Base-by-base conservation (phyloP, 2,329 filamentous ascomycete species). In the Exophiala sp. region DNA sequence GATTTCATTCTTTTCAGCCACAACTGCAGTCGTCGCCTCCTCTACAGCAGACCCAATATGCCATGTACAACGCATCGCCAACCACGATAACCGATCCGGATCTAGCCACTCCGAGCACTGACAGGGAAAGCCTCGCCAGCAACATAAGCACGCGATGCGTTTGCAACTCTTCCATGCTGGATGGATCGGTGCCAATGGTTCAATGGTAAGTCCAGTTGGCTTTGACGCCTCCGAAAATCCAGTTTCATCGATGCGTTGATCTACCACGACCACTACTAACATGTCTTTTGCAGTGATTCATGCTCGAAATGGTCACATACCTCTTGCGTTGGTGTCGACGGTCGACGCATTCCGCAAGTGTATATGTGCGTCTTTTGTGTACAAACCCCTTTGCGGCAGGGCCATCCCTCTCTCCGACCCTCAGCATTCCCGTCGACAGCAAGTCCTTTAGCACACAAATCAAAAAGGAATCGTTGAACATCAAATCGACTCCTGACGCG, bases 291-390 rank as follows among this genome's bases (percentile, higher is more conserved):
- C 57, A 78, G 83, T 68, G 79, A 82, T 66, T 80, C 78, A 20
- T 86, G 82, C 69, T 78, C 73, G n/a, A 82, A 84, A 61, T 85
- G 80, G 78, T 71, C 82, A 29, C 83, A 86, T 62, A 78, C 78
- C 32, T 72, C 73, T 50, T 86, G 83, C 61, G 74, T 84, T 18
- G 80, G 81, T 1, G 66, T 84, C 12, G 75, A 78, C 52, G 66
- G 71, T 14, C 71, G 73, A 35, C 75, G 73, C 49, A 67, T 78
- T 18, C 68, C 73, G 8, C 72, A 74, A 1, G 68, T 76, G 29
- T 80, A 79, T 59, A 72, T 79, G 10, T 81, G 78, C 63, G 66
- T 75, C 38, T 77, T 78, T 55, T 81, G 78, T 62, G 73, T 72
- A 4, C 62, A 66, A 20, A 75, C 73, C 1, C 73, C 74, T 1